A percentile compares a stretch with the other conserved stretches of the same genome.
phyloP scores from a whole-genome alignment of 306 rosid species.

The Medicago lupulina region DNA sequence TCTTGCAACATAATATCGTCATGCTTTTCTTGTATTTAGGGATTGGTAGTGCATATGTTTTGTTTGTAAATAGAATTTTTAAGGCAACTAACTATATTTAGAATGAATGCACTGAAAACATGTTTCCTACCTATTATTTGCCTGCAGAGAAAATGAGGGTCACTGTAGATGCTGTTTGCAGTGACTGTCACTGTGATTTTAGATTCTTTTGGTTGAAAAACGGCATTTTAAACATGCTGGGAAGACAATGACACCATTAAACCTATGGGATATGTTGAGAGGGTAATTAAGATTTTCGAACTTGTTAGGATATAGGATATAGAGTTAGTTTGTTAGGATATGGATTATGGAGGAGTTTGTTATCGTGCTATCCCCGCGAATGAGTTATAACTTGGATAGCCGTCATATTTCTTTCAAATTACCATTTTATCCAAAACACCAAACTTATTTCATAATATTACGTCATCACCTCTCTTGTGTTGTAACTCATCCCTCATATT shows the following conservation, averaged over 20 bases:
- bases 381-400: too few species aligned
- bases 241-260: conserved; percentile 29
- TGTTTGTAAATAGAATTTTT: not conserved
- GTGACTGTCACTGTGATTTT: conserved; percentile 22
- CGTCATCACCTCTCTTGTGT: too few species aligned
- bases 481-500: too few species aligned
- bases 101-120: conserved; percentile 10
- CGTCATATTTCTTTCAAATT: too few species aligned
- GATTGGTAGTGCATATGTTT: not conserved
- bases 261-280: conserved; percentile 3
- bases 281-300: not conserved
- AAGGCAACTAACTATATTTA: not conserved
- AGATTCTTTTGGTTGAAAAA: conserved; percentile 32
- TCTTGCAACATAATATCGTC: too few species aligned
- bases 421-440: too few species aligned
- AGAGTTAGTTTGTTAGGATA: too few species aligned
- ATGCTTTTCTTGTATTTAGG: not conserved
- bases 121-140: conserved; percentile 14
- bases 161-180: conserved; percentile 7
- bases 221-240: conserved; percentile 11
- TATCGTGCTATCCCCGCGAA: too few species aligned
- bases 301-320: too few species aligned
- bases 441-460: too few species aligned
- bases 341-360: too few species aligned
- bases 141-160: too few species aligned